Conservation (phyloP, 2,329 filamentous ascomycete species). For the Cercospora sesami region DNA sequence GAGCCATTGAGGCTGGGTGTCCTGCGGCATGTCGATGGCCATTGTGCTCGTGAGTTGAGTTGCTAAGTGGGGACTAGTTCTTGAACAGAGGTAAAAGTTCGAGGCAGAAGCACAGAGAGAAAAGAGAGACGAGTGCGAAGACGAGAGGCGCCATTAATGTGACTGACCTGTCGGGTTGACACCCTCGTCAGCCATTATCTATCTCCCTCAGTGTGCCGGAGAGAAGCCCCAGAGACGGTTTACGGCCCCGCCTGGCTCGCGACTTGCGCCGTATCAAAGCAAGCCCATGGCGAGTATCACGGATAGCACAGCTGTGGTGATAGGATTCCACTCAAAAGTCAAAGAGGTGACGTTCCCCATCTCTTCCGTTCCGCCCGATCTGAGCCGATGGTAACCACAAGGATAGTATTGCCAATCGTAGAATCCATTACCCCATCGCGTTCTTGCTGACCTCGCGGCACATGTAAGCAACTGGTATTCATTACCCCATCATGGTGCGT, state of each 20-base stretch:
- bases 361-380: slow-evolving; percentile 15
- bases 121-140: slow-evolving; percentile 8
- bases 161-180: not conserved
- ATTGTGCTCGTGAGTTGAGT: slow-evolving; percentile 6
- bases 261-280: slow-evolving; percentile 2
- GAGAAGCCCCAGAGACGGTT: slow-evolving; percentile 17
- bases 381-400: slow-evolving; percentile 18
- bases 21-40: slow-evolving; percentile 17
- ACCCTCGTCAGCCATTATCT: slow-evolving; percentile 12
- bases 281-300: slow-evolving; percentile 7
- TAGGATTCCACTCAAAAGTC: slow-evolving; percentile 16
- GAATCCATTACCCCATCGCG: slow-evolving; percentile 18
- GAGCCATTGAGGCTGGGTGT: slow-evolving; percentile 11
- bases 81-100: slow-evolving; percentile 6
- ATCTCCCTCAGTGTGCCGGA: slow-evolving; percentile 5
- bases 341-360: slow-evolving; percentile 13
- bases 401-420: slow-evolving; percentile 13
- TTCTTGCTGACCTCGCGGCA: not conserved
- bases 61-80: not conserved
- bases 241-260: slow-evolving; percentile 10
- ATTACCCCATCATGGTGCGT: slow-evolving; percentile 14
- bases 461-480: not conserved
- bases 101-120: slow-evolving; percentile 1
- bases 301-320: slow-evolving; percentile 1
- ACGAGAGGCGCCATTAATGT: slow-evolving; percentile 8